Evolutionary conservation across 2,329 filamentous ascomycete species (phyloP), one percentile per base, ranked within the genome.

Genomic region (Pestalotiopsis sp.): DNA sequence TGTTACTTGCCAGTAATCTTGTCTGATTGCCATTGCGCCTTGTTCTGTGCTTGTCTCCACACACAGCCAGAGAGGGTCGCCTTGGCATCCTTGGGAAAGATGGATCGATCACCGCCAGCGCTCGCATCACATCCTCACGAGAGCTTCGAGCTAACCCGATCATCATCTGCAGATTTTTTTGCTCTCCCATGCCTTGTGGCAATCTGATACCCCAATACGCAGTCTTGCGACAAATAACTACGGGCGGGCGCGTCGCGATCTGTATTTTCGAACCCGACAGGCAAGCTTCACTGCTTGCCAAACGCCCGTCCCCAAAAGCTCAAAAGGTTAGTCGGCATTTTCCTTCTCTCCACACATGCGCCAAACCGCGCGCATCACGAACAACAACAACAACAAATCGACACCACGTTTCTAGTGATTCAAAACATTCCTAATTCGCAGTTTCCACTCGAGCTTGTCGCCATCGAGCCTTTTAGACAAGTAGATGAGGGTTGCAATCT

Each of bases 1-100:
- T 93, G 92, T 91, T 94, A 94, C 92, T 94, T 93, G 92, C 92
- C 92, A 95, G 92, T 94, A 94, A 91, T 85, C 82, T 84, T 90
- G 90, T 93, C 92, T 94, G 92, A 94, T 83, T 71, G 45, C 64
- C 27, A 56, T 66, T 39, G 25, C 31, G 36, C 59, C 27, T 31
- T 20, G 12, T 17, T 61, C 27, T 39, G 27, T 59, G 23, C 45
- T 11, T 14, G 45, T 27, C 14, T 59, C 4, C 12, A 31, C 23
- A 31, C 23, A 9, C 57, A 17, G 27, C 27, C 27, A 31, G 27
- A 25, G 23, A 14, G 11, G 57, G 23, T n/a, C 57, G 27, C 27
- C 57, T n/a, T 59, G 57, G 57, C 57, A 31, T 31, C 27, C 13
- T 27, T 25, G 27, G 57, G 57, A 27, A 23, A 25, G 25, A 31